Conservation (phyloP, 2,329 filamentous ascomycete species). For the Samsoniella hepiali region DNA sequence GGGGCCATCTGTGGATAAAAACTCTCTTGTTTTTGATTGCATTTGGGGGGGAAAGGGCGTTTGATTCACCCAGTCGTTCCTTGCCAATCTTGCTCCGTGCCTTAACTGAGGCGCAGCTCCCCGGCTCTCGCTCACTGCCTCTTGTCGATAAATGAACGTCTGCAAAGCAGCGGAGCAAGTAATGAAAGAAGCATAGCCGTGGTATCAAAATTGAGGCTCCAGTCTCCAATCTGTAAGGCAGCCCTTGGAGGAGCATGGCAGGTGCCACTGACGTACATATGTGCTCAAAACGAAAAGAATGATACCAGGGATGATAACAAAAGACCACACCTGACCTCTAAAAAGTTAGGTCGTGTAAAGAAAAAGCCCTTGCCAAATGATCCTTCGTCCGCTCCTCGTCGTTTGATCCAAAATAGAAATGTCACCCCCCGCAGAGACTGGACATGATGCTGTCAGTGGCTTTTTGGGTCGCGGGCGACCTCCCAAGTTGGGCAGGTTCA, state of each 20-base stretch:
- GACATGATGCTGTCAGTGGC: constrained; percentile 5
- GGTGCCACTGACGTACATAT: background rate
- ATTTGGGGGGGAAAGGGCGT: background rate
- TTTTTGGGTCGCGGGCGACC: background rate
- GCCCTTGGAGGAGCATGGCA: background rate
- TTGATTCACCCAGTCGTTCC: background rate
- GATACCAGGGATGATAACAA: background rate
- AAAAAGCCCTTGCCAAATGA: background rate
- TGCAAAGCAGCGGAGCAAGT: no score
- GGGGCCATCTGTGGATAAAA: no score
- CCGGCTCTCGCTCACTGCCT: constrained; percentile 2
- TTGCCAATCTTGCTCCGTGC: background rate
- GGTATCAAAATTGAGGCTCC: background rate
- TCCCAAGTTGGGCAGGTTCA: background rate
- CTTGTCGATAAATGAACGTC: background rate
- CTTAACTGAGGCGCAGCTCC: background rate
- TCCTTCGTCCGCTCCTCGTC: no score
- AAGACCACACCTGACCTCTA: no score
- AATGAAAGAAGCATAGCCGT: background rate
- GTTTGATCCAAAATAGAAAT: background rate
- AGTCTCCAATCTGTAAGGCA: background rate
- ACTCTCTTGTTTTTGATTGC: background rate
- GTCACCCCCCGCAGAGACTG: background rate
- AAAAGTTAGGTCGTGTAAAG: background rate
- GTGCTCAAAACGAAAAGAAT: background rate